Conservation (phyloP, 805 yeast species). For the Grigorovia transvaalensis region DNA sequence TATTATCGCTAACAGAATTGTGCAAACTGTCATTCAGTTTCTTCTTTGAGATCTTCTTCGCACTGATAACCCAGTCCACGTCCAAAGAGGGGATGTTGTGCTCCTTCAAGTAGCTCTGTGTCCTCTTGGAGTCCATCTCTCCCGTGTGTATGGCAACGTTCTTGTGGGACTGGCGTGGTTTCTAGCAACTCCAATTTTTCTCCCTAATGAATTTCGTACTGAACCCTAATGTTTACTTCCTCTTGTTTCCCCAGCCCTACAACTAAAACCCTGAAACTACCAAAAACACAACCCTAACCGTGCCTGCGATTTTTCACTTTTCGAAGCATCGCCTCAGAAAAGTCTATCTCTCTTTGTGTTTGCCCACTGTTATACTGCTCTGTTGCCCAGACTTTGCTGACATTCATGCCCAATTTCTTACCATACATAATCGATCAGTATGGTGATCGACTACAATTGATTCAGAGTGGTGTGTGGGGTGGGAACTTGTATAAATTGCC, state of each 20-base stretch:
- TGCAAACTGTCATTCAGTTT: not conserved
- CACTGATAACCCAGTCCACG: slow-evolving; percentile 25
- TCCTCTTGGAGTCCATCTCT: slow-evolving; percentile 10
- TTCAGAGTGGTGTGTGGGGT: slow-evolving; percentile 24
- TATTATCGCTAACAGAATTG: not conserved
- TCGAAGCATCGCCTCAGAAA: too few relatives aligned
- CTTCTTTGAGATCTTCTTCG: slow-evolving; percentile 3
- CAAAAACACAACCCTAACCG: not conserved
- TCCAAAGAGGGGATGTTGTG: slow-evolving; percentile 18
- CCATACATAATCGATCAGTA: slow-evolving; percentile 14
- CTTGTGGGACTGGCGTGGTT: too few relatives aligned
- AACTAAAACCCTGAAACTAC: not conserved
- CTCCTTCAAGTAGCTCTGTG: slow-evolving; percentile 13
- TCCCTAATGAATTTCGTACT: not conserved
- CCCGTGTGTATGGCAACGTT: not conserved
- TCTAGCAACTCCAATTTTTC: not conserved
- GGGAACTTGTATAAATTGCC: slow-evolving; percentile 17
- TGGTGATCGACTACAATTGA: slow-evolving; percentile 18
- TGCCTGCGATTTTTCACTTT: not conserved
- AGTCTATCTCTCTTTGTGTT: too few relatives aligned
- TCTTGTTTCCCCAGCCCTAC: not conserved
- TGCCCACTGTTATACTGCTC: too few relatives aligned
- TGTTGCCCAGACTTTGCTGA: too few relatives aligned
- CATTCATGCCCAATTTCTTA: slow-evolving; percentile 1
- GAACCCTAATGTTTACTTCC: not conserved